Evolutionary conservation across 2,329 filamentous ascomycete species (phyloP).

Genomic region (Neoascochyta sp.): DNA sequence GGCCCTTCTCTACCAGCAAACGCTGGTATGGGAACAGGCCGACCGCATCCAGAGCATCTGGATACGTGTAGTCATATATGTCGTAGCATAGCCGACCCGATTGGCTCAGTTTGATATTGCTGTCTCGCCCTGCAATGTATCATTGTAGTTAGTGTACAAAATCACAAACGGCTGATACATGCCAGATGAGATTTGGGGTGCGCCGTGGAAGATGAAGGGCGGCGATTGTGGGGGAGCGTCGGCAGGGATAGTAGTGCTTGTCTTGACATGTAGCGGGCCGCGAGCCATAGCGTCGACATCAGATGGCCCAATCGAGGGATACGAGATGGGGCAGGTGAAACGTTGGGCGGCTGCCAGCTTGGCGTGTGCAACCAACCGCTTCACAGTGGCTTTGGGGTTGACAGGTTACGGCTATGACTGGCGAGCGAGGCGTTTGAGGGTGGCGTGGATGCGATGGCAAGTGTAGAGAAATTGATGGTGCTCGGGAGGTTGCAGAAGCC

Average conservation of each 20-base stretch:
- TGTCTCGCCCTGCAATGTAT: too few relatives aligned
- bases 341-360: slow-evolving; percentile 14
- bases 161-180: too few relatives aligned
- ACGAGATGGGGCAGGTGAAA: slow-evolving; percentile 14
- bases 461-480: slow-evolving; percentile 7
- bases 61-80: too few relatives aligned
- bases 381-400: slow-evolving; percentile 12
- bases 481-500: slow-evolving; percentile 1
- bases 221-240: slow-evolving; percentile 8
- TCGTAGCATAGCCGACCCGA: too few relatives aligned
- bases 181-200: too few relatives aligned
- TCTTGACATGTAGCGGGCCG: slow-evolving; percentile 11
- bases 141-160: too few relatives aligned
- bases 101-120: too few relatives aligned
- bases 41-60: too few relatives aligned
- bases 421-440: slow-evolving; percentile 8
- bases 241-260: slow-evolving; percentile 10
- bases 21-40: too few relatives aligned
- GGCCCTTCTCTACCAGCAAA: too few relatives aligned
- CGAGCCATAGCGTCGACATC: slow-evolving; percentile 8
- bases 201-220: slow-evolving; percentile 8
- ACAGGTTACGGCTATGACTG: slow-evolving; percentile 8
- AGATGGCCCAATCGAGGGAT: slow-evolving; percentile 16
- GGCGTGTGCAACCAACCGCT: slow-evolving; percentile 14
- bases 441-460: not conserved